Evolutionary conservation across 768 basidiomycete genomes (phyloP).

Genomic region (Tricholoma hemisulphureum): DNA sequence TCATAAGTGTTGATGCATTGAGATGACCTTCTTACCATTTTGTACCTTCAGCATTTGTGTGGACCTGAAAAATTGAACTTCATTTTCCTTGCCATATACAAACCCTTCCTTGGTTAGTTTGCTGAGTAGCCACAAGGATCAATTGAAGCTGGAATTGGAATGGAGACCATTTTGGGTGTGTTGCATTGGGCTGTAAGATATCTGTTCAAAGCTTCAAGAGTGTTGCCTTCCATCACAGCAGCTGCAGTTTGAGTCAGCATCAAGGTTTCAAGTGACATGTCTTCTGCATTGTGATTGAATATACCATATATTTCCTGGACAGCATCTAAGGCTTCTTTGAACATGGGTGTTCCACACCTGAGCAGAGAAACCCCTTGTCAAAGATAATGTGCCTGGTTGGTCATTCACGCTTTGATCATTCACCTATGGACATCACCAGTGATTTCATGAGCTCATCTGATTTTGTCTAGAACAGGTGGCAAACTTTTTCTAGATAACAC

Average conservation of each 20-base stretch:
- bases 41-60: not conserved
- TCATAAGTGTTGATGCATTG: not conserved
- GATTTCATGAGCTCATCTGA: not conserved
- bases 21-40: not conserved
- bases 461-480: not conserved
- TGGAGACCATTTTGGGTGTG: not conserved
- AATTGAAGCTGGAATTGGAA: slow-evolving; percentile 4
- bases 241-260: not conserved
- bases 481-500: not conserved
- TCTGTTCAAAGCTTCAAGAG: slow-evolving; percentile 7
- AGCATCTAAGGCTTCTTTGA: slow-evolving; percentile 1
- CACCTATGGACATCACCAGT: not conserved
- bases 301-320: slow-evolving; percentile 3
- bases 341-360: slow-evolving; percentile 2
- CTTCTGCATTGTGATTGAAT: slow-evolving; percentile 1
- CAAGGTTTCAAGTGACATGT: not conserved
- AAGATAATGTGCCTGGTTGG: not conserved
- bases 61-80: slow-evolving; percentile 7
- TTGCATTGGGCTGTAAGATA: slow-evolving; percentile 12
- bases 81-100: not conserved
- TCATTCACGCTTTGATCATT: not conserved
- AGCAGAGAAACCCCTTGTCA: slow-evolving; percentile 1
- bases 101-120: not conserved
- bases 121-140: not conserved
- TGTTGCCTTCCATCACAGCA: not conserved